Conservation (phyloP, 306 rosid species). For the Fagus crenata region DNA sequence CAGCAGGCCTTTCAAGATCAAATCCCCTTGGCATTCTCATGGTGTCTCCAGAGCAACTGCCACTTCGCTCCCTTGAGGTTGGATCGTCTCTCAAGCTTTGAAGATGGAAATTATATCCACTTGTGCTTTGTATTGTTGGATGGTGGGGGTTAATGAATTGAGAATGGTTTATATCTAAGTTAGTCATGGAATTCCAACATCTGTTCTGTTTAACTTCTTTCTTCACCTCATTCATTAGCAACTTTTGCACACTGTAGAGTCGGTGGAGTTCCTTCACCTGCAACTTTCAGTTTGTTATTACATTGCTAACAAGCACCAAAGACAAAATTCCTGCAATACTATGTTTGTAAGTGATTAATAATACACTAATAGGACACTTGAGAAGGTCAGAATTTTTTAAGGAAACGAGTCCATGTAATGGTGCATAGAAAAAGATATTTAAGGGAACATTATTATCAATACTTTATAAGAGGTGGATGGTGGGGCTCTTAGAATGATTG, state of each 20-base stretch:
- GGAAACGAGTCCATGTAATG: background rate
- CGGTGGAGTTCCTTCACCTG: constrained; percentile 88
- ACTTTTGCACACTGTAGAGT: constrained; percentile 72
- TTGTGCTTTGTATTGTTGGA: constrained; percentile 27
- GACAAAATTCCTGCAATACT: background rate
- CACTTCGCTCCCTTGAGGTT: constrained; percentile 67
- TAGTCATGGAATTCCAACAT: constrained; percentile 38
- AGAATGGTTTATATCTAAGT: constrained; percentile 36
- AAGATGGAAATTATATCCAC: constrained; percentile 38
- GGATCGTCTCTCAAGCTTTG: constrained; percentile 53
- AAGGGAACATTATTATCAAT: background rate
- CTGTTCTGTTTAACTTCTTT: constrained; percentile 44
- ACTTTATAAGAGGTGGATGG: background rate
- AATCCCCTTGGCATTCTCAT: constrained; percentile 57
- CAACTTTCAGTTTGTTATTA: constrained; percentile 28
- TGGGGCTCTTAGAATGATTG: constrained; percentile 9
- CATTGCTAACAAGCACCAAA: constrained; percentile 13
- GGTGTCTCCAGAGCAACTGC: constrained; percentile 71
- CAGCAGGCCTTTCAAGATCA: constrained; percentile 72
- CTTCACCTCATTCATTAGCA: constrained; percentile 64
- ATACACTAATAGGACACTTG: background rate
- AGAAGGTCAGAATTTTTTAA: constrained; percentile 2
- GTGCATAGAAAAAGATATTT: background rate
- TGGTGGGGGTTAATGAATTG: constrained; percentile 38
- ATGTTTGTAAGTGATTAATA: constrained; percentile 18